Evolutionary conservation across 1,284 basidiomycete species (phyloP).

Genomic region (Ganoderma multipileum): DNA sequence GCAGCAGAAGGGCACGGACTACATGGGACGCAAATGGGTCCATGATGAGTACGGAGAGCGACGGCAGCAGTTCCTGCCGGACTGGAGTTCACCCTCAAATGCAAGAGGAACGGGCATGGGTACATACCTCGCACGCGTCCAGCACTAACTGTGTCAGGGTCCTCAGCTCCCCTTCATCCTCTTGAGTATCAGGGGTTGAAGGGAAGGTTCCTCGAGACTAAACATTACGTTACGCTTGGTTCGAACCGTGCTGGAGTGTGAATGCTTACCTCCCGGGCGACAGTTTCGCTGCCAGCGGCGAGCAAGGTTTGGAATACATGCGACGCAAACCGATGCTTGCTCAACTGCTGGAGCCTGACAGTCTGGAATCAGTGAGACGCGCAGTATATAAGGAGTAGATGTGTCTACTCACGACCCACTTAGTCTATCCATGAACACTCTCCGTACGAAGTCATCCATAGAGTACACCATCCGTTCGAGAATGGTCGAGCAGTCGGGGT

Average conservation of each 20-base stretch:
- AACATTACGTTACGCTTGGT: conserved; percentile 4
- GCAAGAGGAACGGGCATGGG: conserved; percentile 3
- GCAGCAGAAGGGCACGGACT: conserved; percentile 76
- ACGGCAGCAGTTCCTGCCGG: conserved; percentile 71
- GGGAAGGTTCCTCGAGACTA: conserved; percentile 73
- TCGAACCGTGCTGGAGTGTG: no score
- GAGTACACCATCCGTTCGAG: conserved; percentile 89
- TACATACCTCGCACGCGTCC: conserved; percentile 68
- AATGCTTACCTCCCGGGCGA: conserved; percentile 78
- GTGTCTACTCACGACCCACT: conserved; percentile 77
- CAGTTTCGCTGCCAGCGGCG: conserved; percentile 73
- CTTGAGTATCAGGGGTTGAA: conserved; percentile 51
- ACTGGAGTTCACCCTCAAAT: conserved; percentile 12
- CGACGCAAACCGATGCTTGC: conserved; percentile 86
- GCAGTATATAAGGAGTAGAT: conserved; percentile 7
- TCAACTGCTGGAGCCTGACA: conserved; percentile 68
- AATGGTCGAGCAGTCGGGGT: conserved; percentile 89
- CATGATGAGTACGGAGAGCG: conserved; percentile 70
- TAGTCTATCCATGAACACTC: conserved; percentile 87
- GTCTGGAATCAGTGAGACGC: conserved; percentile 31
- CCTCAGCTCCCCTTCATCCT: conserved; percentile 68
- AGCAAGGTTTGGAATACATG: conserved; percentile 93
- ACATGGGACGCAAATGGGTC: conserved; percentile 92
- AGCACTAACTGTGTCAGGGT: conserved; percentile 74
- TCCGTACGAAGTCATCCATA: conserved; percentile 92